Evolutionary conservation across 805 yeast species (phyloP).

Genomic region (Saccharomycopsis oosterbeekiorum): DNA sequence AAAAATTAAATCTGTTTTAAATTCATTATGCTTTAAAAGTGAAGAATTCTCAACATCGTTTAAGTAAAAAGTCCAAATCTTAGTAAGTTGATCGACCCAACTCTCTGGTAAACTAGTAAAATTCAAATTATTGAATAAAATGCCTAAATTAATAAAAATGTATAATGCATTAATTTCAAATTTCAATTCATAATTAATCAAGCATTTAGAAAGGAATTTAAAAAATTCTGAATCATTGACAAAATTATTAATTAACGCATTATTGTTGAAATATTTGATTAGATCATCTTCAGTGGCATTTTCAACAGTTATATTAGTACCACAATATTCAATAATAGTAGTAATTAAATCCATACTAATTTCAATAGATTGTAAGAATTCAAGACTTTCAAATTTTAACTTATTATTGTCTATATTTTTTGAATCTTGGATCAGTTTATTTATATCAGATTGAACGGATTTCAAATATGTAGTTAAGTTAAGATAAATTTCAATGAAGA

Average conservation of each 20-base stretch:
- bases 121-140: slow-evolving; percentile 7
- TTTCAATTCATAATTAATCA: slow-evolving; percentile 5
- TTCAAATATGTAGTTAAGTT: slow-evolving; percentile 10
- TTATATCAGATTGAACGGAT: neutral
- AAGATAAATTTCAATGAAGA: slow-evolving; percentile 18
- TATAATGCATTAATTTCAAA: slow-evolving; percentile 15
- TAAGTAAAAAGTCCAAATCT: slow-evolving; percentile 5
- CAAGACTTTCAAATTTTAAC: slow-evolving; percentile 26
- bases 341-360: slow-evolving; percentile 67
- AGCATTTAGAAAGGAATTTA: neutral
- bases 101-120: slow-evolving; percentile 1
- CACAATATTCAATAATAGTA: slow-evolving; percentile 54
- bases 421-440: neutral
- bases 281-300: slow-evolving; percentile 18
- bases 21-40: neutral
- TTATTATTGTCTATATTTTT: neutral
- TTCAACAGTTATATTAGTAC: slow-evolving; percentile 24
- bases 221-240: slow-evolving; percentile 3
- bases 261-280: slow-evolving; percentile 10
- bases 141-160: slow-evolving; percentile 14
- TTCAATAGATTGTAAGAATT: slow-evolving; percentile 50
- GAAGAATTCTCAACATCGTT: neutral
- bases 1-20: slow-evolving; percentile 1
- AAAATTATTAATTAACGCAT: slow-evolving; percentile 5
- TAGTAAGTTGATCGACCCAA: slow-evolving; percentile 4